A percentile compares a stretch with the other conserved stretches of the same genome.
phyloP scores from a whole-genome alignment of 805 yeast genomes.

The Kluyveromyces lactis region DNA sequence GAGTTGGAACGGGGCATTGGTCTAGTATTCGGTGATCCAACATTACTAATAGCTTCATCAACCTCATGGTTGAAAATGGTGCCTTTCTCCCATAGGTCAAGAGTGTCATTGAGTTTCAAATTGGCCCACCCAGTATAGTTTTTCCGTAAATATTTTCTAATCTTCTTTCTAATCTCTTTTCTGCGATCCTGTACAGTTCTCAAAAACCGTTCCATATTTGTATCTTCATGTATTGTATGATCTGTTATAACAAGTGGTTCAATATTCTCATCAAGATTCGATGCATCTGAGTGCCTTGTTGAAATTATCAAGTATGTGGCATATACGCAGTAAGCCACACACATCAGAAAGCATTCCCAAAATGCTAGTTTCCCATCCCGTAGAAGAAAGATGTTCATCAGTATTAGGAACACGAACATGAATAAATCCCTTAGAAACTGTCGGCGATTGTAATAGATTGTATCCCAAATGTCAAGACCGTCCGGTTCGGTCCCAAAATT shows the following conservation, averaged over 20 bases:
- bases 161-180: slow-evolving; percentile 12
- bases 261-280: neutral
- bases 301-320: slow-evolving; percentile 40
- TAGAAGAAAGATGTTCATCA: slow-evolving; percentile 44
- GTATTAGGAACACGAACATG: slow-evolving; percentile 45
- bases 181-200: slow-evolving; percentile 6
- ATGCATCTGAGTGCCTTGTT: neutral
- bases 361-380: slow-evolving; percentile 46
- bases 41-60: slow-evolving; percentile 1
- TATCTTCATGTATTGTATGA: neutral
- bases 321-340: slow-evolving; percentile 48
- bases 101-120: slow-evolving; percentile 19
- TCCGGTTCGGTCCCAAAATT: slow-evolving; percentile 5
- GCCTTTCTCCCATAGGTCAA: slow-evolving; percentile 24
- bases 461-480: slow-evolving; percentile 5
- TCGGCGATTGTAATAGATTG: slow-evolving; percentile 25
- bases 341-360: slow-evolving; percentile 50
- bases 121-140: slow-evolving; percentile 22
- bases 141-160: slow-evolving; percentile 17
- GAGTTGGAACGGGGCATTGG: neutral
- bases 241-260: neutral
- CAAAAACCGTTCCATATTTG: neutral
- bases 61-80: slow-evolving; percentile 7
- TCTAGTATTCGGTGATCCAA: neutral
- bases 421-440: slow-evolving; percentile 53